Evolutionary conservation across 2,329 filamentous ascomycete species (phyloP).

Genomic region (Ceratocystis papillata): DNA sequence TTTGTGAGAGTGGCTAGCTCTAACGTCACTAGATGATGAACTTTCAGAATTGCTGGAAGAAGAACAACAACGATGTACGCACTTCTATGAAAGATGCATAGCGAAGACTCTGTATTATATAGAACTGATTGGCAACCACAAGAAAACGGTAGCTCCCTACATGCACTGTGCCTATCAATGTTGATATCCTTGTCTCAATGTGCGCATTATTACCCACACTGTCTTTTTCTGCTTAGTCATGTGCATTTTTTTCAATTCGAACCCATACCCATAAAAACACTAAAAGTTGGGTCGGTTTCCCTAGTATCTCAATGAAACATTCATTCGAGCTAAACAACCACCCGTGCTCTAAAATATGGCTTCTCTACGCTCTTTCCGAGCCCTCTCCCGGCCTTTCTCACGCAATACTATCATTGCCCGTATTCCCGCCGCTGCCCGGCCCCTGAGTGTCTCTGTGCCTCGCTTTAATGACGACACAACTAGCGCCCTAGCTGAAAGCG

Average conservation of each 20-base stretch:
- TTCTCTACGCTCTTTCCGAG: constrained; percentile 15
- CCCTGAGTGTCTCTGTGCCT: constrained; percentile 10
- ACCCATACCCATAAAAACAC: neutral
- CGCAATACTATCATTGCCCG: constrained; percentile 6
- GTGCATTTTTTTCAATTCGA: neutral
- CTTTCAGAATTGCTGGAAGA: constrained; percentile 87
- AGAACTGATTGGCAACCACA: neutral
- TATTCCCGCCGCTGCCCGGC: constrained; percentile 1
- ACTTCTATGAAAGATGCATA: constrained; percentile 62
- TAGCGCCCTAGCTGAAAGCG: constrained; percentile 16
- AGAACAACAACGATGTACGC: constrained; percentile 72
- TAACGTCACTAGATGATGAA: constrained; percentile 60
- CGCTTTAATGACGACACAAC: constrained; percentile 13
- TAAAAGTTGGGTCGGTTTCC: constrained; percentile 1
- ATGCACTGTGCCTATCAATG: neutral
- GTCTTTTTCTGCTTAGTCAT: constrained; percentile 15
- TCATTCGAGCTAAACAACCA: neutral
- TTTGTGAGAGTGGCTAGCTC: neutral
- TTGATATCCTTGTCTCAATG: neutral
- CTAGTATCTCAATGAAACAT: neutral
- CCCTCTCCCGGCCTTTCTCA: constrained; percentile 25
- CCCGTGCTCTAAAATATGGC: neutral
- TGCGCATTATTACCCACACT: neutral
- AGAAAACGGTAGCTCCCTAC: neutral
- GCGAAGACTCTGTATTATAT: constrained; percentile 2